Evolutionary conservation across 768 basidiomycete genomes (phyloP), one percentile per base, ranked within the genome.

Genomic region (Lactifluus volemus): DNA sequence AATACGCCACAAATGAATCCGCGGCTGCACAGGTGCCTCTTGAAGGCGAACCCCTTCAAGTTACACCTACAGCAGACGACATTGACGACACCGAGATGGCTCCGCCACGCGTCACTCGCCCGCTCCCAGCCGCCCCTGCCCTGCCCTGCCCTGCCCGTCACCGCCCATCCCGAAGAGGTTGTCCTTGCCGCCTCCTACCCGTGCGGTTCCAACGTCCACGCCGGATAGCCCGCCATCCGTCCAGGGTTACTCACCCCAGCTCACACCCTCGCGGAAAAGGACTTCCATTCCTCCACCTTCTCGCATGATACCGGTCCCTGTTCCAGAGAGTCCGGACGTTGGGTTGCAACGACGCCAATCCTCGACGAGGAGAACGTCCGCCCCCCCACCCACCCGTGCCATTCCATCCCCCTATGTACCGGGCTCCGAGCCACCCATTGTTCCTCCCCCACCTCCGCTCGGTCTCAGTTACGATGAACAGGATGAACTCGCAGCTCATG

Each of bases 101-200:
- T 3, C 70, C 72, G 3, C 68, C 74, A 7, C 74, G 70, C 50
- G 66, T 73, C 30, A 70, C 65, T 14, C 71, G 70, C 53, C 68
- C 69, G 0, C 64, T 71, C 53, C 76, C 72, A 0, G 69, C 73
- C 0, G 72, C 75, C 19, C 75, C 75, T 0, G 69, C 69, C 25
- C 69, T 67, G 1, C 25, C 25, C 25, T 53, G 34, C 70, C 30
- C 51, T n/a, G 39, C 19, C 14, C 63, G 21, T 41, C 39, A 8
- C 52, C 36, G 21, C 45, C 59, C 30, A 39, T 64, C 17, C 55
- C 61, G 17, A 63, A 54, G 53, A 66, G 63, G 38, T 19, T 25
- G 10, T 66, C 65, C 29, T 21, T 66, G 10, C 63, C 58, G 32
- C 63, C 65, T 10, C 65, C 65, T 55, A 48, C 50, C 30, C 52